Evolutionary conservation across 2,329 filamentous ascomycete genomes (phyloP).

Genomic region (Fusarium foetens): DNA sequence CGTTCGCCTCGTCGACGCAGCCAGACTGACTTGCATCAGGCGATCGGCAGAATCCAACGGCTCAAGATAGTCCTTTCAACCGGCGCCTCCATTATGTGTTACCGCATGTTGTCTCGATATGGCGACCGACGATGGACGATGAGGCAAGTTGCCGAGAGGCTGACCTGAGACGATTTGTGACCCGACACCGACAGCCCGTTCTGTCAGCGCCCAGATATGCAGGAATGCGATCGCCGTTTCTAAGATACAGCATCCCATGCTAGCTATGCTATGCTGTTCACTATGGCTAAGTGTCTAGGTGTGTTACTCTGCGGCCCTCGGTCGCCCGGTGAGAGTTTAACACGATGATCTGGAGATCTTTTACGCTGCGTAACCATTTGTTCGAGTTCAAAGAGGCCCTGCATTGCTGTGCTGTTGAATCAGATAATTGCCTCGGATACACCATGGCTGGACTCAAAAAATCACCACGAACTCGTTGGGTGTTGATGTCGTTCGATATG

Average conservation of each 20-base stretch:
- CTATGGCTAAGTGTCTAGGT: not conserved
- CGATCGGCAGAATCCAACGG: not conserved
- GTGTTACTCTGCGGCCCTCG: slow-evolving; percentile 5
- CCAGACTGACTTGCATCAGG: slow-evolving; percentile 14
- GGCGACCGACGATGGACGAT: slow-evolving; percentile 22
- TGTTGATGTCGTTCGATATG: slow-evolving; percentile 11
- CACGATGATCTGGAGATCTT: slow-evolving; percentile 35
- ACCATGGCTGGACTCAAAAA: slow-evolving; percentile 6
- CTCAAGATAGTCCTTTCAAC: not conserved
- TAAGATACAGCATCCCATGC: not conserved
- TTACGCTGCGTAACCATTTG: slow-evolving; percentile 19
- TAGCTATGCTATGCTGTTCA: not conserved
- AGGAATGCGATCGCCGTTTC: slow-evolving; percentile 6
- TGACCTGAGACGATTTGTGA: slow-evolving; percentile 2
- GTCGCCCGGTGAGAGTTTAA: slow-evolving; percentile 7
- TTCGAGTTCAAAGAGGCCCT: slow-evolving; percentile 1
- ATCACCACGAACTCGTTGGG: slow-evolving; percentile 22
- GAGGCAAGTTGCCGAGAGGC: slow-evolving; percentile 14
- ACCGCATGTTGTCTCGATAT: slow-evolving; percentile 13
- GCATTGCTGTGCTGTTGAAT: slow-evolving; percentile 1
- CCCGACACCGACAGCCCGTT: slow-evolving; percentile 6
- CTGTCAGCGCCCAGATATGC: slow-evolving; percentile 13
- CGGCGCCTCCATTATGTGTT: slow-evolving; percentile 1
- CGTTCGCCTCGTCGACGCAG: slow-evolving; percentile 16
- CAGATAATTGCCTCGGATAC: slow-evolving; percentile 7